Evolutionary conservation across 768 basidiomycete species (phyloP).

Genomic region (Lactifluus hygrophoroides): DNA sequence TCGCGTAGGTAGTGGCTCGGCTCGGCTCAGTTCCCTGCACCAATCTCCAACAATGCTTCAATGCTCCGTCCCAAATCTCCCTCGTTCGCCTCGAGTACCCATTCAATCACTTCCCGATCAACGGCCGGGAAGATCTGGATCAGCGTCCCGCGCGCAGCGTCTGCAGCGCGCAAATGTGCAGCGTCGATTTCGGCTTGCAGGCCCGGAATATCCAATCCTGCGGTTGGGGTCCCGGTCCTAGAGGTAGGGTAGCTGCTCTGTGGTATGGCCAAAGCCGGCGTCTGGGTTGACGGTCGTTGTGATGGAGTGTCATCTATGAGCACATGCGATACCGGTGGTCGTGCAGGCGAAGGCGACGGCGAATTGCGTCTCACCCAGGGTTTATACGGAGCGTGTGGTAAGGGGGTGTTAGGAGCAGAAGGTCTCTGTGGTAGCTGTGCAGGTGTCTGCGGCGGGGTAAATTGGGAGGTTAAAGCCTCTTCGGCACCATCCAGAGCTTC

Average conservation of each 20-base stretch:
- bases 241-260: constrained; percentile 6
- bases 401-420: neutral
- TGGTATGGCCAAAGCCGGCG: neutral
- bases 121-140: constrained; percentile 81
- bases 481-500: constrained; percentile 71
- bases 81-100: constrained; percentile 82
- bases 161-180: constrained; percentile 64
- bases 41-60: constrained; percentile 75
- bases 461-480: constrained; percentile 27
- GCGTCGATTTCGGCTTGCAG: constrained; percentile 72
- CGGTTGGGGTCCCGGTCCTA: constrained; percentile 20
- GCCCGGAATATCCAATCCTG: constrained; percentile 45
- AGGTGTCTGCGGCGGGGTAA: constrained; percentile 24
- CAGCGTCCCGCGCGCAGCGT: constrained; percentile 67
- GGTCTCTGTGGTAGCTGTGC: neutral
- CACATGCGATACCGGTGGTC: constrained; percentile 21
- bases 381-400: constrained; percentile 63
- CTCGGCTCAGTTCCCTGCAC: constrained; percentile 21
- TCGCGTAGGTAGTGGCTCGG: neutral
- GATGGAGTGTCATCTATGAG: constrained; percentile 47
- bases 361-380: constrained; percentile 52
- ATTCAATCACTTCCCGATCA: constrained; percentile 78
- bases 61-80: constrained; percentile 88
- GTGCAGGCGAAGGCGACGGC: constrained; percentile 30
- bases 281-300: constrained; percentile 22